phyloP scores from a whole-genome alignment of 495 filamentous ascomycete genomes.

The Neurospora tetraspora region DNA sequence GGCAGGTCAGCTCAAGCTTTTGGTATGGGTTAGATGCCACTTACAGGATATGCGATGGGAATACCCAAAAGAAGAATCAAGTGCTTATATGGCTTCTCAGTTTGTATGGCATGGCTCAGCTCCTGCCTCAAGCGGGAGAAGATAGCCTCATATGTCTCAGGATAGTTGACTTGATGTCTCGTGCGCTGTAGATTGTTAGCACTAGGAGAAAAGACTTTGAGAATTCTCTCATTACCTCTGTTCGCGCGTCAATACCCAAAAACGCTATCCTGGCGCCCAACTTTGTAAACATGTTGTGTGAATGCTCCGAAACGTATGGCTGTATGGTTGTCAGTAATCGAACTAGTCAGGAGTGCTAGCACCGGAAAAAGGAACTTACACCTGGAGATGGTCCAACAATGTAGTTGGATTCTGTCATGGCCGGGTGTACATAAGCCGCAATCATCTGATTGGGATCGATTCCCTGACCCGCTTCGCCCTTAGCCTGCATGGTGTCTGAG shows the following conservation, averaged over 20 bases:
- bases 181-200: conserved; percentile 45
- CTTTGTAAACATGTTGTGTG: conserved; percentile 68
- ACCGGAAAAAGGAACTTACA: conserved; percentile 7
- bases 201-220: too few relatives aligned
- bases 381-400: conserved; percentile 70
- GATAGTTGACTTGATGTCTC: conserved; percentile 82
- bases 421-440: conserved; percentile 57
- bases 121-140: conserved; percentile 61
- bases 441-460: conserved; percentile 57
- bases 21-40: conserved; percentile 1
- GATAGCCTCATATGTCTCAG: conserved; percentile 77
- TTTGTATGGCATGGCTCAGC: conserved; percentile 42
- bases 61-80: conserved; percentile 81
- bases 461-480: conserved; percentile 32
- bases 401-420: conserved; percentile 55
- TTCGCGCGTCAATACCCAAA: conserved; percentile 80
- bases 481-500: conserved; percentile 32
- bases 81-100: conserved; percentile 58
- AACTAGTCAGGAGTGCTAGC: conserved; percentile 12
- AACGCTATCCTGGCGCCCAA: conserved; percentile 82
- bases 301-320: conserved; percentile 70
- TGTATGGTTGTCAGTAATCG: conserved; percentile 4
- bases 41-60: conserved; percentile 81
- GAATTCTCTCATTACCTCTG: conserved; percentile 43
- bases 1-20: neutral